Evolutionary conservation across 2,329 filamentous ascomycete genomes (phyloP).

Genomic region (Pestalotiopsis sp.): DNA sequence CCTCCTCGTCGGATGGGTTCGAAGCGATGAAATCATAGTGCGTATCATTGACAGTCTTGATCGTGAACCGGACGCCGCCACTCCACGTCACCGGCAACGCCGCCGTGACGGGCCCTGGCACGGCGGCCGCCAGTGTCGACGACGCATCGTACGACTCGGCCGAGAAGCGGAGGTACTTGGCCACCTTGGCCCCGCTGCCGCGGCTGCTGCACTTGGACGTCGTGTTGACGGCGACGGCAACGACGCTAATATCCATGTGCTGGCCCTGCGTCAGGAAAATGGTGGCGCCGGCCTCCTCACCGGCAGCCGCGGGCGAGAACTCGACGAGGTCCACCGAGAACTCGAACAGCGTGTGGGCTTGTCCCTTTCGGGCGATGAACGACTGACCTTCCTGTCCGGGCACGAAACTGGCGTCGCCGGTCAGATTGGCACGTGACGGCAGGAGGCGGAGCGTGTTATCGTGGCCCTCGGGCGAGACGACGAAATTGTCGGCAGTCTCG

Average conservation of each 20-base stretch:
- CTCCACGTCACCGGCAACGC: neutral
- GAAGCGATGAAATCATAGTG: neutral
- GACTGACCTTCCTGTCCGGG: slow-evolving; percentile 49
- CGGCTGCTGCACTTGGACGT: slow-evolving; percentile 4
- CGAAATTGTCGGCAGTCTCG: slow-evolving; percentile 23
- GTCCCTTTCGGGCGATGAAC: slow-evolving; percentile 53
- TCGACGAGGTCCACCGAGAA: slow-evolving; percentile 47
- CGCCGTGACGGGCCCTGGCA: neutral
- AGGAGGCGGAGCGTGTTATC: slow-evolving; percentile 27
- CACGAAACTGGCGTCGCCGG: slow-evolving; percentile 21
- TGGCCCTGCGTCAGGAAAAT: slow-evolving; percentile 57
- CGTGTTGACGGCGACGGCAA: slow-evolving; percentile 33
- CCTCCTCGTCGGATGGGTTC: neutral
- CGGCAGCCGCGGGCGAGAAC: slow-evolving; percentile 38
- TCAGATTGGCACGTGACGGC: slow-evolving; percentile 31
- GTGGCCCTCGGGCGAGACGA: slow-evolving; percentile 14
- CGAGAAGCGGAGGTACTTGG: neutral
- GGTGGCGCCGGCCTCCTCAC: slow-evolving; percentile 55
- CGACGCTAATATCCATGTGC: slow-evolving; percentile 50
- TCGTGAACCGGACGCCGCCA: neutral
- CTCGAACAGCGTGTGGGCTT: slow-evolving; percentile 57
- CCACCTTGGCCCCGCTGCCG: slow-evolving; percentile 14
- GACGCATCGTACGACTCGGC: neutral
- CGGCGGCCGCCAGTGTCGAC: neutral
- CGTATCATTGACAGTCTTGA: neutral